Evolutionary conservation across 2,329 filamentous ascomycete genomes (phyloP), one percentile per base, ranked within the genome.

Genomic region (Meredithiella fracta): DNA sequence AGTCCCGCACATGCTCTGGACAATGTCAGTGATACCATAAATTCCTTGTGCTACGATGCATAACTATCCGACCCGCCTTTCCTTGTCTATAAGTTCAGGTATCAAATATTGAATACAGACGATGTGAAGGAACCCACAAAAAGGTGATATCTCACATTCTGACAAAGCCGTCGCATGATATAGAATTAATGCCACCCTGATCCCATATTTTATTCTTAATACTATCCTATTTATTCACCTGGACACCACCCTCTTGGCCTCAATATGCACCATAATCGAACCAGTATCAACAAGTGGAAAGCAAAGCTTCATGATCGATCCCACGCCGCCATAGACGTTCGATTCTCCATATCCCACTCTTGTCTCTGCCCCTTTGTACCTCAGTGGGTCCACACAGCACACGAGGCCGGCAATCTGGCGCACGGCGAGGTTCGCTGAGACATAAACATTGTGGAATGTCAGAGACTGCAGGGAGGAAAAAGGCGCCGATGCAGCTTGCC

Each of bases 401-500:
- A 42, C 38, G 38, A 20, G 38, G n/a, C 6, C 38, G 38, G 38
- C 17, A 20, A 42, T 42, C 38, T 20, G 15, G 14, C 6, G 17
- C 38, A 42, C 38, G n/a, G 17, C 11, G 17, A 20, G 17, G 38
- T 42, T 15, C 7, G 17, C 5, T 20, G 17, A 15, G 38, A 42
- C 38, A 42, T n/a, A 20, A 4, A 20, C 6, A 15, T 34, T 5
- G 7, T 8, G 44, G 4, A 22, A 25, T 23, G n/a, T 25, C 11
- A 11, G 22, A 49, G 22, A 26, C 17, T 15, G 11, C 44, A 49
- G 7, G 20, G 22, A 9, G 38, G 50, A 52, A 52, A 31, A 52
- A 52, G 34, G 15, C 50, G 50, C 31, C 50, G 50, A 52, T 52
- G 50, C 50, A 52, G 50, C 29, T 38, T 52, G 50, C 50, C 50